Conservation (phyloP, 306 rosid genomes). For the Dalbergia oliveri region DNA sequence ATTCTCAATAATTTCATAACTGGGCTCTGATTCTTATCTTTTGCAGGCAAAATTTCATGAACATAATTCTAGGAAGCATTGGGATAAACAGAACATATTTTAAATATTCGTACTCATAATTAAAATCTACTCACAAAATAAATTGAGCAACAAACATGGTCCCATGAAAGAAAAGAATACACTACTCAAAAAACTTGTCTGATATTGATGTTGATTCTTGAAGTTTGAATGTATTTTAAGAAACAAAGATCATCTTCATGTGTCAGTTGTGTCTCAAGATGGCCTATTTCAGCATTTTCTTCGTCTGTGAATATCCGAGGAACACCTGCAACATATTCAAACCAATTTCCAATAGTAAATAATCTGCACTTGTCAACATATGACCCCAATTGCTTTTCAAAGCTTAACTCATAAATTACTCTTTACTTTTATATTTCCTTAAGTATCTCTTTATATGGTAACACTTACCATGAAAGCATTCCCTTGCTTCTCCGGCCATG, state of each 20-base stretch:
- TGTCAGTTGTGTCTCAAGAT: slow-evolving; percentile 61
- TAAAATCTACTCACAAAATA: no score
- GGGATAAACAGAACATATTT: no score
- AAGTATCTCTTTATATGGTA: slow-evolving; percentile 10
- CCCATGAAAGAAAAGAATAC: not conserved
- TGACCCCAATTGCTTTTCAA: slow-evolving; percentile 6
- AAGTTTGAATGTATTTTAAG: slow-evolving; percentile 77
- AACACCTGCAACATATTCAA: slow-evolving; percentile 69
- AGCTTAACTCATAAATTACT: not conserved
- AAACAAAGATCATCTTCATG: slow-evolving; percentile 66
- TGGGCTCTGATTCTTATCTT: no score
- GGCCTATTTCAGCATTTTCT: slow-evolving; percentile 74
- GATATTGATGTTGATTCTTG: slow-evolving; percentile 93
- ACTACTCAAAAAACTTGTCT: slow-evolving; percentile 78
- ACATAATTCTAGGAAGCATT: no score
- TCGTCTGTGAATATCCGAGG: slow-evolving; percentile 84
- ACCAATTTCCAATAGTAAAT: slow-evolving; percentile 36
- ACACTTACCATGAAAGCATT: slow-evolving; percentile 86
- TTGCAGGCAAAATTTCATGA: no score
- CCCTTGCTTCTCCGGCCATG: slow-evolving; percentile 96
- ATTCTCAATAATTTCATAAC: no score
- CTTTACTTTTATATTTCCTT: not conserved
- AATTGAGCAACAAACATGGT: no score
- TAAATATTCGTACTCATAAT: no score
- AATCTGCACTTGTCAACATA: slow-evolving; percentile 14